Evolutionary conservation across 83 land plant species (phyloP).

Genomic region (Picea abies): DNA sequence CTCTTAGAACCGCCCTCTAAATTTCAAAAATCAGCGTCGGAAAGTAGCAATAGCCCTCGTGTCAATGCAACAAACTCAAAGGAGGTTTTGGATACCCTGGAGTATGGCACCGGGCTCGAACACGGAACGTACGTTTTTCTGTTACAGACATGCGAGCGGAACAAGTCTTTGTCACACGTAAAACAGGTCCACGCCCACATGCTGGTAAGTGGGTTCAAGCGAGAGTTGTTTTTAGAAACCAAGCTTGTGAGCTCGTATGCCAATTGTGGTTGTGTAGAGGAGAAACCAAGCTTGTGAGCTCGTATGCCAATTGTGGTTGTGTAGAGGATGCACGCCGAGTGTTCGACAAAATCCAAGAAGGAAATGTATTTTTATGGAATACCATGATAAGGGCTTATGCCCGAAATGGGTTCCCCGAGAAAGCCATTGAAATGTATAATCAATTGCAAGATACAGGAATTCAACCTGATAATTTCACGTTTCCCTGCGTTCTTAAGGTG

Average conservation of each 20-base stretch:
- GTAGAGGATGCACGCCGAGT: not conserved
- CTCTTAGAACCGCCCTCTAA: no score
- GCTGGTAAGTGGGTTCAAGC: slow-evolving; percentile 21
- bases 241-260: slow-evolving; percentile 47
- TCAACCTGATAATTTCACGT: not conserved
- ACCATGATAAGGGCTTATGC: slow-evolving; percentile 13
- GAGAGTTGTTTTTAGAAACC: slow-evolving; percentile 30
- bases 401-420: not conserved
- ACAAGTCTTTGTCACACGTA: no score
- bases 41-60: no score
- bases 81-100: no score
- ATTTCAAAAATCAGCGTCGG: no score
- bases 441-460: not conserved
- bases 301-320: slow-evolving; percentile 40
- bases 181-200: slow-evolving; percentile 51
- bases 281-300: slow-evolving; percentile 47
- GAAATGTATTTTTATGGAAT: slow-evolving; percentile 18
- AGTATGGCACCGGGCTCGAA: no score
- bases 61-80: no score
- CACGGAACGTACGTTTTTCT: no score
- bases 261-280: no score
- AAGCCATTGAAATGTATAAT: not conserved
- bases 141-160: no score
- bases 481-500: not conserved
- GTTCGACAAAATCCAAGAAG: not conserved